Base-by-base conservation (phyloP, 352 stramenopile genomes). In the Pythium scleroteichum region DNA sequence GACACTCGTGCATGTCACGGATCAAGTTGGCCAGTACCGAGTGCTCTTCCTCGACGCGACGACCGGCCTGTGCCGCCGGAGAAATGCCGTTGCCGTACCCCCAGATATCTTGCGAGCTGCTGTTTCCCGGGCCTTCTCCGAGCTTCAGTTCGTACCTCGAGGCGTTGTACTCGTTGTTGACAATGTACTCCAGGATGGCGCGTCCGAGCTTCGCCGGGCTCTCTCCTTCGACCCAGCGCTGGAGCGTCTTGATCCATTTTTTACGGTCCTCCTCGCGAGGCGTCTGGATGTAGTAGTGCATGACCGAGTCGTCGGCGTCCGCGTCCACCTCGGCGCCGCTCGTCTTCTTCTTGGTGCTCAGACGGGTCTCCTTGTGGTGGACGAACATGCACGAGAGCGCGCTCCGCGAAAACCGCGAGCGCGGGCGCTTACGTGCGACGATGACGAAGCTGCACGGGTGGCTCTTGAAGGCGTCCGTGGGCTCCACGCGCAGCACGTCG, bases 271-370 rank as follows among this genome's bases (percentile, higher is more conserved):
- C 61, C 27, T 92, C 81, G 9, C 73, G 72, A 19, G 61, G 63
- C 1, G 85, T 81, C 53, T 92, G 79, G 26, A 94, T 72, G 59
- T 91, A 90, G 52, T 85, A 87, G 3, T 85, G 64, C 60, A 89
- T 72, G 4, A 90, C 74, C 0, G 76, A 60, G 9, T 68, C 73
- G 32, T 85, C 74, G 4, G 5, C 46, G 24, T 88, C 71, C 2
- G 17, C 39, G 13, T 50, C 51, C 29, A 19, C 23, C 10, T 54
- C 48, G 39, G 7, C 17, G 23, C 19, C 2, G n/a, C 8, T 45
- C 16, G 23, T 27, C 27, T 42, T 65, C 38, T 57, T 58, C 58
- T 71, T 66, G 33, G 42, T 33, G 53, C 71, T 71, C 42, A 88
- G 54, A 33, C 83, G 80, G 23, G 66, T 81, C 62, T 88, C 78